Evolutionary conservation across 1,284 basidiomycete genomes (phyloP).

Genomic region (Coniophora puteana): DNA sequence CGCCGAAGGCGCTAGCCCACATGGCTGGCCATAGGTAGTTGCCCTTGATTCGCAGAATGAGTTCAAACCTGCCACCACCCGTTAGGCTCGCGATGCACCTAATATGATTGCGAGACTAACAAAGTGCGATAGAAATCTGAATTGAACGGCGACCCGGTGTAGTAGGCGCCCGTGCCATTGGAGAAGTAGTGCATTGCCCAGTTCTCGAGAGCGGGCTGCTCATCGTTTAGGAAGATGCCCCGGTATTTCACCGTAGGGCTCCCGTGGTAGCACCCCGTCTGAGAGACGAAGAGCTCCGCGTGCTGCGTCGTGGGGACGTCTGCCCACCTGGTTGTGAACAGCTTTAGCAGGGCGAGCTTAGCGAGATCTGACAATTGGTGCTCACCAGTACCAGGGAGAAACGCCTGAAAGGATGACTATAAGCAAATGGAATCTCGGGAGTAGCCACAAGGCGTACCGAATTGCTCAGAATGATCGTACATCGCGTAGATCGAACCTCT

Average conservation of each 20-base stretch:
- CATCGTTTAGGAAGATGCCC: slow-evolving; percentile 54
- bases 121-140: slow-evolving; percentile 19
- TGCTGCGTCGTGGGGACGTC: slow-evolving; percentile 59
- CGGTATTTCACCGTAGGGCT: slow-evolving; percentile 69
- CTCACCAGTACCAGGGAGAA: slow-evolving; percentile 65
- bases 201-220: slow-evolving; percentile 35
- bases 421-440: neutral
- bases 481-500: slow-evolving; percentile 64
- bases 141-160: slow-evolving; percentile 56
- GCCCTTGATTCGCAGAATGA: slow-evolving; percentile 63
- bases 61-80: slow-evolving; percentile 47
- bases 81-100: too few species aligned
- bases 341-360: slow-evolving; percentile 6
- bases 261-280: slow-evolving; percentile 58
- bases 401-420: slow-evolving; percentile 36
- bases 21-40: slow-evolving; percentile 68
- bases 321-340: slow-evolving; percentile 56
- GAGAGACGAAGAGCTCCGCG: slow-evolving; percentile 43
- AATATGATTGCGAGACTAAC: too few species aligned
- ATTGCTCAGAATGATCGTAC: slow-evolving; percentile 71
- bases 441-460: slow-evolving; percentile 41
- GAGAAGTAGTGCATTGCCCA: slow-evolving; percentile 67
- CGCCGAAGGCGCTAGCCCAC: slow-evolving; percentile 51
- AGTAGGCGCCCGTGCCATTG: slow-evolving; percentile 52
- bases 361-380: slow-evolving; percentile 8